Conservation (phyloP, 192 early-diverging fungal genomes). For the Mycoemilia scoparia region DNA sequence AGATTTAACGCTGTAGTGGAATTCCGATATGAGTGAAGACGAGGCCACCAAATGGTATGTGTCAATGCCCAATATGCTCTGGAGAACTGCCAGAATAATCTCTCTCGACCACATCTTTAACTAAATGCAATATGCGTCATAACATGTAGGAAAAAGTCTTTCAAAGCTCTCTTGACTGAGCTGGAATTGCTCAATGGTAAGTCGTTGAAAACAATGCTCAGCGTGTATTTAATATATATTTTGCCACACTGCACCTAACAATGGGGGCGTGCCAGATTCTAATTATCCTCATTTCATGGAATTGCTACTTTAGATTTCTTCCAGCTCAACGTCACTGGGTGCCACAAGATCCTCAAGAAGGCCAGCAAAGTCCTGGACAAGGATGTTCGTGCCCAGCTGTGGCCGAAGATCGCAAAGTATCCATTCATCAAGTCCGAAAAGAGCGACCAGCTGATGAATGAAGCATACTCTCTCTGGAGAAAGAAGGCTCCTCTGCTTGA, state of each 20-base stretch:
- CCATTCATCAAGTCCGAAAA: conserved; percentile 36
- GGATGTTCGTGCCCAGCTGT: conserved; percentile 25
- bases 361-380: conserved; percentile 28
- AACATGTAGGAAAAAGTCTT: conserved; percentile 12
- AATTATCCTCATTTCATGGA: conserved; percentile 12
- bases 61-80: conserved; percentile 5
- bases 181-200: not conserved
- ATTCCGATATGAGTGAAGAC: conserved; percentile 1
- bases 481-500: conserved; percentile 6
- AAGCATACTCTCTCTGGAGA: conserved; percentile 30
- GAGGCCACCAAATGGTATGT: conserved; percentile 7
- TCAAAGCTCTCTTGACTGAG: not conserved
- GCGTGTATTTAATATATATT: too few relatives aligned
- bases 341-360: conserved; percentile 48
- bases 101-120: conserved; percentile 10
- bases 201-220: too few relatives aligned
- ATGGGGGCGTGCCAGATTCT: not conserved
- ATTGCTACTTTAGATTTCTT: conserved; percentile 42
- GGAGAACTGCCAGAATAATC: conserved; percentile 10
- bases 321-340: conserved; percentile 37
- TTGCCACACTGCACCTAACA: too few relatives aligned
- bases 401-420: conserved; percentile 28
- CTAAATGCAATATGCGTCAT: conserved; percentile 12
- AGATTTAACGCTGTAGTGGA: conserved; percentile 8
- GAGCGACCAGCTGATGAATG: conserved; percentile 30